A percentile compares a stretch with the other conserved stretches of the same genome.
Conservation (phyloP, 441 rosid species). For the Mallotus repandus region DNA sequence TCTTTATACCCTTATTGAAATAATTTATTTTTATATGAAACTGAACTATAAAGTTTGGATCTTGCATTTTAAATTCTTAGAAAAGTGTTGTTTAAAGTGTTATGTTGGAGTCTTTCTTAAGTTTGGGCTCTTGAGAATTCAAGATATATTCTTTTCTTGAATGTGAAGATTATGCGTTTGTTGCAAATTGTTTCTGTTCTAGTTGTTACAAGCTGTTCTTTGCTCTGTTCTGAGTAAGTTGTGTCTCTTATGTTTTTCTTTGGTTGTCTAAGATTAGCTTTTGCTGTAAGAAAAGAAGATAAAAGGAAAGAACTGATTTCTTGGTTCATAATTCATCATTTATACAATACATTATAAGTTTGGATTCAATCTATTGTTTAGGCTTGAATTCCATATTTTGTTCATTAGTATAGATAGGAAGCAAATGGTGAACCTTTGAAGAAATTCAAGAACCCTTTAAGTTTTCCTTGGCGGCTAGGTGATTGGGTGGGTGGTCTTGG, state of each 20-base stretch:
- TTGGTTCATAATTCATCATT: too few species aligned
- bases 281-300: too few species aligned
- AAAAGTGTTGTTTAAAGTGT: neutral
- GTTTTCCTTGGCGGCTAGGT: neutral
- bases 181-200: neutral
- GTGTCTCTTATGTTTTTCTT: too few species aligned
- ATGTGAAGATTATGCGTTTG: neutral
- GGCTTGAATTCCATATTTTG: too few species aligned
- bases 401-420: neutral
- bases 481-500: neutral
- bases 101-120: neutral
- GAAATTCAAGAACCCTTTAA: neutral
- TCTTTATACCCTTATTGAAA: neutral
- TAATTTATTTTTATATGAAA: neutral
- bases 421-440: slow-evolving; percentile 1
- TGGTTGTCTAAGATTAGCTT: too few species aligned
- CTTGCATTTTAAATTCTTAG: neutral
- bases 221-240: neutral
- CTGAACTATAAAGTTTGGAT: neutral
- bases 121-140: neutral
- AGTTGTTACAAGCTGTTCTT: neutral
- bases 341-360: too few species aligned
- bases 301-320: too few species aligned
- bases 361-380: too few species aligned
- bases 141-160: neutral